Base-by-base conservation (phyloP, 768 basidiomycete species). In the Kwoniella europaea region DNA sequence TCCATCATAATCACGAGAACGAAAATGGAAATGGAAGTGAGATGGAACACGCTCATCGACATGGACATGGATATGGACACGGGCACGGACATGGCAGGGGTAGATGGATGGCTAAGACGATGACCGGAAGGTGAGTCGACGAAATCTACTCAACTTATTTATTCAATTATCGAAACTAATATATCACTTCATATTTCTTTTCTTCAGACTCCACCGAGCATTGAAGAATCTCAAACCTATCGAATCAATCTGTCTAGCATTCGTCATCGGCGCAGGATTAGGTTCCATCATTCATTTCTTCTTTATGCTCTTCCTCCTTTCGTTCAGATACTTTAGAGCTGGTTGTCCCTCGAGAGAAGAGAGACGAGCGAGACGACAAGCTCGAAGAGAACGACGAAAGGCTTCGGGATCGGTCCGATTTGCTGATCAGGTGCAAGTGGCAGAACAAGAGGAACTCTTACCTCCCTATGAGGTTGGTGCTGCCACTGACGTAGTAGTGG, bases 231-330 rank as follows among this genome's bases (percentile, higher is more conserved):
- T 81, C 9, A 56, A 53, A 35, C 65, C 76, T 3, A 35, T 63
- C 60, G 79, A 81, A 72, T 56, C 71, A 4, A 73, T 77, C 67
- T 64, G 55, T 7, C 4, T 81, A n/a, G 75, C 76, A 7, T 79
- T 77, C 61, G 71, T 81, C 53, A 63, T 81, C 18, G 79, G 79
- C 13, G 76, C 76, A 7, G 77, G 79, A 27, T 24, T 81, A 44
- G 77, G 77, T 50, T 74, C 76, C 1, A 74, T 79, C 69, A 46
- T 81, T 22, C 77, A 76, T 62, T 65, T 76, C 63, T 43, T 77
- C 59, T 76, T 81, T 69, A 79, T 79, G 76, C 35, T 79, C 57
- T 59, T 66, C 56, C 70, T 77, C 6, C 65, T 79, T 50, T 52
- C 69, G 24, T 44, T 76, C 54, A 66, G 79, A n/a, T 53, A 67